Conservation (phyloP, 495 filamentous ascomycete genomes). For the Poronia punctata region DNA sequence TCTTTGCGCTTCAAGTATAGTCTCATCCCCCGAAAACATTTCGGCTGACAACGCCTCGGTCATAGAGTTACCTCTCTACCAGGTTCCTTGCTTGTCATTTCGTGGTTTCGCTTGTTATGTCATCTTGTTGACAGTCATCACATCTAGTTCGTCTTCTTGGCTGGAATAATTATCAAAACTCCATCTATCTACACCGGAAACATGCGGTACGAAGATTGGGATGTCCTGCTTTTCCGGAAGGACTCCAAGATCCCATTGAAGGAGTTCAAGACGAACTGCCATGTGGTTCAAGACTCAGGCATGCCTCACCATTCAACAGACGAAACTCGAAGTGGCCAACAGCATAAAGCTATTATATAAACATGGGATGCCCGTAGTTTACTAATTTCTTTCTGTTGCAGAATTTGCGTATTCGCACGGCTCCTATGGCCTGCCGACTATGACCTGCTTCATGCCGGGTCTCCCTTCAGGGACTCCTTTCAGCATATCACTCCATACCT, state of each 20-base stretch:
- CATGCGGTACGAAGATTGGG: slow-evolving; percentile 86
- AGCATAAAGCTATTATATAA: too few relatives aligned
- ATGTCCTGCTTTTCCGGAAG: slow-evolving; percentile 71
- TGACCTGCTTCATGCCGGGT: slow-evolving; percentile 73
- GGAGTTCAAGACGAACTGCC: slow-evolving; percentile 82
- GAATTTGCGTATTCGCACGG: slow-evolving; percentile 40
- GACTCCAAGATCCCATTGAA: slow-evolving; percentile 59
- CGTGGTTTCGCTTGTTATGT: slow-evolving; percentile 10
- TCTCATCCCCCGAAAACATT: slow-evolving; percentile 6
- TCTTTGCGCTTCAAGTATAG: slow-evolving; percentile 9
- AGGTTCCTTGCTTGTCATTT: slow-evolving; percentile 8
- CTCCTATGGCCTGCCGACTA: slow-evolving; percentile 50
- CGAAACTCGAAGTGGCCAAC: too few relatives aligned
- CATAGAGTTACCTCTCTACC: slow-evolving; percentile 1
- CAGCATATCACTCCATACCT: slow-evolving; percentile 74
- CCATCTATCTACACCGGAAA: slow-evolving; percentile 15
- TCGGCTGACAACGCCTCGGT: slow-evolving; percentile 10
- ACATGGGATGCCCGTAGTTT: neutral
- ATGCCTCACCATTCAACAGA: too few relatives aligned
- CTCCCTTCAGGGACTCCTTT: slow-evolving; percentile 54
- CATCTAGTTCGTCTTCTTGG: slow-evolving; percentile 17
- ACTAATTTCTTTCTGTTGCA: slow-evolving; percentile 5
- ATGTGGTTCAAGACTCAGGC: slow-evolving; percentile 62
- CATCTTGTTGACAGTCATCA: slow-evolving; percentile 15
- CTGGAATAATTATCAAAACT: slow-evolving; percentile 12